phyloP scores from a whole-genome alignment of 306 rosid genomes.

The Dalbergia cochinchinensis region DNA sequence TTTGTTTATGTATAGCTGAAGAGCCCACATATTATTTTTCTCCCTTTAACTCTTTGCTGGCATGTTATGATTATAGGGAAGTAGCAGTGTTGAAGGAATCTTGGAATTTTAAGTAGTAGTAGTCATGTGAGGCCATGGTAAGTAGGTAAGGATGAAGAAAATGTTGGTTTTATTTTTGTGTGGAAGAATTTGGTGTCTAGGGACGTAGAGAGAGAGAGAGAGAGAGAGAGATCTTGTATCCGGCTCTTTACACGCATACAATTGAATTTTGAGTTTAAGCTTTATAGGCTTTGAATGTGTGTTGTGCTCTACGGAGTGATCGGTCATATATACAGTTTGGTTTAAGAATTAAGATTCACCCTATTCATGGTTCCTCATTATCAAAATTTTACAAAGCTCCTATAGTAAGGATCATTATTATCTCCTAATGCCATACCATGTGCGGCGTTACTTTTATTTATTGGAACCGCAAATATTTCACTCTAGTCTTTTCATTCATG shows the following conservation, averaged over 20 bases:
- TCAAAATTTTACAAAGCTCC: not conserved
- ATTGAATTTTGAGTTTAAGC: conserved; percentile 30
- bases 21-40: conserved; percentile 13
- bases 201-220: not conserved
- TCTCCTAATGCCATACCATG: too few species aligned
- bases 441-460: too few species aligned
- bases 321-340: not conserved
- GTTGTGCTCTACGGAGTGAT: not conserved
- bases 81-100: conserved; percentile 15
- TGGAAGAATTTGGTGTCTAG: conserved; percentile 29
- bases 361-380: not conserved
- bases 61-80: conserved; percentile 5
- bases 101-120: conserved; percentile 27
- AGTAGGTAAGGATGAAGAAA: conserved; percentile 25
- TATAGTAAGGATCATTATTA: too few species aligned
- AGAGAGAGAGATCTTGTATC: conserved; percentile 27
- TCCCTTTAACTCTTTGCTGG: not conserved
- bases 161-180: conserved; percentile 6
- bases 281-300: not conserved
- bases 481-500: too few species aligned
- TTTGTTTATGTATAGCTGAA: conserved; percentile 55
- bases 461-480: too few species aligned
- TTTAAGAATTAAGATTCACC: not conserved
- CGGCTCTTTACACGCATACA: conserved; percentile 14
- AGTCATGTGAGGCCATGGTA: conserved; percentile 20